Evolutionary conservation across 441 rosid genomes (phyloP).

Genomic region (Gossypium aridum): DNA sequence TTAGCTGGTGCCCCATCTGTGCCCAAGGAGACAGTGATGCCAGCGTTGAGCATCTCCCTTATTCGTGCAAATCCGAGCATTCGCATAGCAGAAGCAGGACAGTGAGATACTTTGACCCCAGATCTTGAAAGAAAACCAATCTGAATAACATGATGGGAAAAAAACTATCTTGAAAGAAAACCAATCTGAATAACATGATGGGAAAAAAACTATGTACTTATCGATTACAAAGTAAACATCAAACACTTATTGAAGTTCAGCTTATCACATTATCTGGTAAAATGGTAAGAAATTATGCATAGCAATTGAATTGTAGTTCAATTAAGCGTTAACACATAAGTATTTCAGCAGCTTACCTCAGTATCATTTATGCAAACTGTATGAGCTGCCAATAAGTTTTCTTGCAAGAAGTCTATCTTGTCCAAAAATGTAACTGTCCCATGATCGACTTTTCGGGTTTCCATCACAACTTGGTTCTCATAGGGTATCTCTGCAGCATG

Average conservation of each 20-base stretch:
- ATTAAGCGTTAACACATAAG: neutral
- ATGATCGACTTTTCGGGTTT: conserved; percentile 42
- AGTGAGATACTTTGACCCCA: conserved; percentile 69
- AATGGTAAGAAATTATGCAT: neutral
- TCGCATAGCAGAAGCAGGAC: conserved; percentile 75
- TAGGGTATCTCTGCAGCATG: conserved; percentile 61
- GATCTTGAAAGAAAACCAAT: conserved; percentile 55
- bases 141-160: conserved; percentile 25
- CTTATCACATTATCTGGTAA: neutral
- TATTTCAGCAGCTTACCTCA: conserved; percentile 37
- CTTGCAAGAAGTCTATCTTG: conserved; percentile 45
- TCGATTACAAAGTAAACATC: neutral
- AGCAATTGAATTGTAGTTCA: neutral
- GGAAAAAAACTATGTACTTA: neutral
- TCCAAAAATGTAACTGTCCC: conserved; percentile 62
- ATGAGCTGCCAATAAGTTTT: conserved; percentile 60
- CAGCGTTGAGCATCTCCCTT: conserved; percentile 58
- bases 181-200: too few species aligned
- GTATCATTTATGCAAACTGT: conserved; percentile 50
- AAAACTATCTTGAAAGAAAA: too few species aligned
- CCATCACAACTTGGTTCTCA: conserved; percentile 47
- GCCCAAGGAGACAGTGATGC: conserved; percentile 62
- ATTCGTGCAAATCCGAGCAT: conserved; percentile 75
- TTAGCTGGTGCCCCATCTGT: conserved; percentile 83
- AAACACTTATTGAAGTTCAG: neutral